Evolutionary conservation across 1,284 basidiomycete genomes (phyloP).

Genomic region (Abortiporus biennis): DNA sequence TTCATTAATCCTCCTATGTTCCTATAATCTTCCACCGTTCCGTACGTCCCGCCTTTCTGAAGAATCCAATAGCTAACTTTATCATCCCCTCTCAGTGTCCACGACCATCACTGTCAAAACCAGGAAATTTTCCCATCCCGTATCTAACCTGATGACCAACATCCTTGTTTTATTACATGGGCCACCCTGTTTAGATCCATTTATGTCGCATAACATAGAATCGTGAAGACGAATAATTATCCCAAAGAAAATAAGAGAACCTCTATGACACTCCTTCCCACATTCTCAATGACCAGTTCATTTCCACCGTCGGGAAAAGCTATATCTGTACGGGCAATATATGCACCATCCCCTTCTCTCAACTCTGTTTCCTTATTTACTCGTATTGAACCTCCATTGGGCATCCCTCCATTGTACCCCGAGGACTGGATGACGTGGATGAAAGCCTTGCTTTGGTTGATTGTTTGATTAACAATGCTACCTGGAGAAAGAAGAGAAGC

Average conservation of each 20-base stretch:
- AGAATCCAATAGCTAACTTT: no score
- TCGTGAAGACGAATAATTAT: no score
- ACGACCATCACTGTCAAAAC: no score
- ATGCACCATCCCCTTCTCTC: slow-evolving; percentile 71
- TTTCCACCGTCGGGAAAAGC: slow-evolving; percentile 32
- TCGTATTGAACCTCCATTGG: slow-evolving; percentile 44
- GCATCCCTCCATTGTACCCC: slow-evolving; percentile 58
- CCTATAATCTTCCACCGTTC: no score
- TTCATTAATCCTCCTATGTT: no score
- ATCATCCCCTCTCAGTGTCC: no score
- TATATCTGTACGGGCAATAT: slow-evolving; percentile 53
- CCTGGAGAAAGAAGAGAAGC: slow-evolving; percentile 61
- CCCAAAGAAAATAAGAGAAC: slow-evolving; percentile 72
- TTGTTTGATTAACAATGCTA: slow-evolving; percentile 43
- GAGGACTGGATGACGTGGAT: slow-evolving; percentile 71
- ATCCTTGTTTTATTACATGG: no score
- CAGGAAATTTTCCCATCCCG: no score
- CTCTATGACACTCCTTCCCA: slow-evolving; percentile 55
- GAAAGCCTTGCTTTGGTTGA: slow-evolving; percentile 49
- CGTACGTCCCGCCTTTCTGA: no score
- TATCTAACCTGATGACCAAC: no score
- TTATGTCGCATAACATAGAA: no score
- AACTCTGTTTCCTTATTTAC: slow-evolving; percentile 34
- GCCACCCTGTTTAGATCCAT: no score
- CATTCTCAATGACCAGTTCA: slow-evolving; percentile 51